Percentiles rank a stretch among this genome's conserved stretches.
phyloP scores from a whole-genome alignment of 2,329 filamentous ascomycete genomes.

The Botrytis aclada region DNA sequence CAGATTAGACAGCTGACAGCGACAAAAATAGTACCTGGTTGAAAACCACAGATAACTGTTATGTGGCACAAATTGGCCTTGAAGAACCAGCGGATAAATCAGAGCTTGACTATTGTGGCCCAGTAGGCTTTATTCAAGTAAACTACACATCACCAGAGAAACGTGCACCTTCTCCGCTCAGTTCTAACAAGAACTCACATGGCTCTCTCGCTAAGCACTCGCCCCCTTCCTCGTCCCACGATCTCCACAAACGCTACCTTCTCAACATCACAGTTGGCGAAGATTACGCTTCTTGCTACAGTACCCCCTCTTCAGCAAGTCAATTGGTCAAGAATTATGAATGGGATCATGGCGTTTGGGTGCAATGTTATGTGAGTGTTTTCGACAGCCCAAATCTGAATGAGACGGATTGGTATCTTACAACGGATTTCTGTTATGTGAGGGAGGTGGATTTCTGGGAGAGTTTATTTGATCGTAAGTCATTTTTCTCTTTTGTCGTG shows the following conservation, averaged over 20 bases:
- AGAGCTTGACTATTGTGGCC: conserved; percentile 28
- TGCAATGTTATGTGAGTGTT: conserved; percentile 5
- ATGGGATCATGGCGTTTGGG: conserved; percentile 12
- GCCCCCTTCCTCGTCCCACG: not conserved
- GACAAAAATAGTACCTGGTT: conserved; percentile 22
- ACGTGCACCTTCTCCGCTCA: not conserved
- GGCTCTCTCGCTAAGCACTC: not conserved
- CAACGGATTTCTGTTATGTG: conserved; percentile 30
- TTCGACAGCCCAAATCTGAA: not conserved
- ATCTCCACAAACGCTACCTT: conserved; percentile 21
- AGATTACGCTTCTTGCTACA: conserved; percentile 26
- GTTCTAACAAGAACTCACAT: not conserved
- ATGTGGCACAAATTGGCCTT: conserved; percentile 25
- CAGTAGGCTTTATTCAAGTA: conserved; percentile 27
- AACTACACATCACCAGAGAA: conserved; percentile 19
- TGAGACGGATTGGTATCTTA: conserved; percentile 26
- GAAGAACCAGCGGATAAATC: conserved; percentile 20
- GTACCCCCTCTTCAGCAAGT: not conserved
- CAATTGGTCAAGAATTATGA: conserved; percentile 11
- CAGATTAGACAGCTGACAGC: not conserved
- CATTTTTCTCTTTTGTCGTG: not conserved
- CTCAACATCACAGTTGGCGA: conserved; percentile 28
- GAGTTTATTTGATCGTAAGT: conserved; percentile 27
- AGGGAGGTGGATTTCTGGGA: conserved; percentile 26
- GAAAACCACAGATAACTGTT: conserved; percentile 28